A percentile compares a stretch with the other conserved stretches of the same genome.
Conservation (phyloP, 2,329 filamentous ascomycete species). For the Trichoderma atroviride region DNA sequence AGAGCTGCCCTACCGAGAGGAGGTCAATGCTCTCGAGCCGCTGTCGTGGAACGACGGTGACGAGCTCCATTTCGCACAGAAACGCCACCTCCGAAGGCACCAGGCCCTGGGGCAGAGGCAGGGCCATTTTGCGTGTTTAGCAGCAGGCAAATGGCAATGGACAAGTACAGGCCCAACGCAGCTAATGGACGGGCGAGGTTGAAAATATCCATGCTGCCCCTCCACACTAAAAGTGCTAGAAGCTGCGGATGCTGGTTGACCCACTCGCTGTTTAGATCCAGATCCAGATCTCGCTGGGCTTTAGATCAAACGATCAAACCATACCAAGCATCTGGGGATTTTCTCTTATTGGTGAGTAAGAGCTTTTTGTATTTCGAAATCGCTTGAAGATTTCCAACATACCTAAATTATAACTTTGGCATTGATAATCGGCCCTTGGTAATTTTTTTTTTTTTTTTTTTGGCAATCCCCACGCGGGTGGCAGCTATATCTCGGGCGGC, state of each 20-base stretch:
- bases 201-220: constrained; percentile 13
- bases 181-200: neutral
- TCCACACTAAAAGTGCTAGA: constrained; percentile 2
- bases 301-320: neutral
- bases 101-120: constrained; percentile 58
- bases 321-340: neutral
- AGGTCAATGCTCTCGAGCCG: constrained; percentile 83
- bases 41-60: constrained; percentile 90
- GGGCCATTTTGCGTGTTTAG: constrained; percentile 46
- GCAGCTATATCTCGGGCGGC: neutral
- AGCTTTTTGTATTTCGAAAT: no score
- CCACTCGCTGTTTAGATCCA: neutral
- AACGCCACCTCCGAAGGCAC: constrained; percentile 90
- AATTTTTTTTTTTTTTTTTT: no score
- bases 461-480: neutral
- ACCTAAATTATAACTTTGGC: no score
- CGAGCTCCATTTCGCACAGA: constrained; percentile 94
- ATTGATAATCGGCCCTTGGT: no score
- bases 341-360: neutral
- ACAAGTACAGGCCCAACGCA: neutral
- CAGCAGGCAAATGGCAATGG: neutral
- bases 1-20: constrained; percentile 66
- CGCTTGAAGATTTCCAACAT: no score
- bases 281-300: neutral
- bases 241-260: neutral